phyloP scores from a whole-genome alignment of 768 basidiomycete species.

The Suillus subalutaceus region DNA sequence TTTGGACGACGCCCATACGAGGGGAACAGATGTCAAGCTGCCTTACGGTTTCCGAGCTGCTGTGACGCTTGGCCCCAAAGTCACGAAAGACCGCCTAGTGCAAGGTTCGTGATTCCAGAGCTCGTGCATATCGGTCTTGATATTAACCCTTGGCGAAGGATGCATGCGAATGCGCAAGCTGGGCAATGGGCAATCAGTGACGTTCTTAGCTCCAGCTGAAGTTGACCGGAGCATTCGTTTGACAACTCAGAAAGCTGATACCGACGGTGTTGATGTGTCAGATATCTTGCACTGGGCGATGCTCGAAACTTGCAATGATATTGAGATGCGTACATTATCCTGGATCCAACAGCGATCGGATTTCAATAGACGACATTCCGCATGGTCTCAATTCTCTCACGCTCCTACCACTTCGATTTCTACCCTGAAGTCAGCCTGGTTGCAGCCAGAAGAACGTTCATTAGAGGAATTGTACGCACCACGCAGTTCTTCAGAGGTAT shows the following conservation, averaged over 20 bases:
- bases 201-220: conserved; percentile 49
- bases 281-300: conserved; percentile 51
- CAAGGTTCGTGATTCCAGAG: not conserved
- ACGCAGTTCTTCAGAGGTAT: not conserved
- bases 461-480: conserved; percentile 40
- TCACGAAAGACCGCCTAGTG: conserved; percentile 46
- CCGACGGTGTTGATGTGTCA: conserved; percentile 12
- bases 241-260: conserved; percentile 17
- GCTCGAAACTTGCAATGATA: conserved; percentile 45
- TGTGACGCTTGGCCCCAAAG: conserved; percentile 51
- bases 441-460: conserved; percentile 42
- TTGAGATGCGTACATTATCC: conserved; percentile 40
- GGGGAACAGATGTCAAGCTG: conserved; percentile 36
- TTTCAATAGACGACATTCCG: conserved; percentile 20
- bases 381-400: conserved; percentile 20
- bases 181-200: conserved; percentile 48
- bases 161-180: conserved; percentile 59
- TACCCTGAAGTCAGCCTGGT: conserved; percentile 34
- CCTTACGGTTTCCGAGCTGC: conserved; percentile 43
- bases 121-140: not conserved
- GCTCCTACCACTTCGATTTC: not conserved
- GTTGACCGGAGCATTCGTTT: conserved; percentile 40
- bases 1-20: not conserved
- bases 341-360: conserved; percentile 44
- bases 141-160: conserved; percentile 28